Conservation (phyloP, 2,329 filamentous ascomycete species). For the Dactylonectria macrodidyma region DNA sequence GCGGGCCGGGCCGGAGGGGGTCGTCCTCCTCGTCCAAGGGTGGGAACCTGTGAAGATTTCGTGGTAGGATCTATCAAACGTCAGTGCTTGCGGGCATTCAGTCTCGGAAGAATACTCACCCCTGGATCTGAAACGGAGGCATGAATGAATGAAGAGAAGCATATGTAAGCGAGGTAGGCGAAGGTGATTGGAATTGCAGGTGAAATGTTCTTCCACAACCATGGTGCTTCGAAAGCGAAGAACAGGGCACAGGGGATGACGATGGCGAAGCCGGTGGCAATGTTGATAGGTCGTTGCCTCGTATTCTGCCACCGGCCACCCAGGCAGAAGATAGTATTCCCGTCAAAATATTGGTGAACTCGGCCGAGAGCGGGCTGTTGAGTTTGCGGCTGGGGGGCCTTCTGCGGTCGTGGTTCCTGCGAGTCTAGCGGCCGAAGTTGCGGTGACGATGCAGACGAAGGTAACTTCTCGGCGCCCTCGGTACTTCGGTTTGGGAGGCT, state of each 20-base stretch:
- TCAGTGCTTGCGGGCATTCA: conserved; percentile 29
- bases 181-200: conserved; percentile 92
- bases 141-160: conserved; percentile 93
- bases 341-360: conserved; percentile 94
- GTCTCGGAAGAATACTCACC: conserved; percentile 69
- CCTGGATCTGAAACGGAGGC: conserved; percentile 94
- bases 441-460: conserved; percentile 84
- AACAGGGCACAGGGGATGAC: conserved; percentile 85
- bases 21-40: conserved; percentile 82
- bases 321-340: conserved; percentile 92
- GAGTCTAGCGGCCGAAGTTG: conserved; percentile 68
- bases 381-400: conserved; percentile 41
- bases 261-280: conserved; percentile 87
- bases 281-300: conserved; percentile 87
- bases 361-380: conserved; percentile 62
- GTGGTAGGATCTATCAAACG: conserved; percentile 82
- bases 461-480: conserved; percentile 85
- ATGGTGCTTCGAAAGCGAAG: conserved; percentile 87
- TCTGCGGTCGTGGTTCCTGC: conserved; percentile 36
- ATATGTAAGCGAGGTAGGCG: conserved; percentile 92
- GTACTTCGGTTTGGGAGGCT: conserved; percentile 67
- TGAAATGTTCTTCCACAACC: conserved; percentile 88
- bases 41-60: conserved; percentile 93
- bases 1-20: conserved; percentile 84
- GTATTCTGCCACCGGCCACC: conserved; percentile 92